A percentile compares a stretch with the other conserved stretches of the same genome.
Conservation (phyloP, 495 filamentous ascomycete genomes). For the Neurospora sp. region DNA sequence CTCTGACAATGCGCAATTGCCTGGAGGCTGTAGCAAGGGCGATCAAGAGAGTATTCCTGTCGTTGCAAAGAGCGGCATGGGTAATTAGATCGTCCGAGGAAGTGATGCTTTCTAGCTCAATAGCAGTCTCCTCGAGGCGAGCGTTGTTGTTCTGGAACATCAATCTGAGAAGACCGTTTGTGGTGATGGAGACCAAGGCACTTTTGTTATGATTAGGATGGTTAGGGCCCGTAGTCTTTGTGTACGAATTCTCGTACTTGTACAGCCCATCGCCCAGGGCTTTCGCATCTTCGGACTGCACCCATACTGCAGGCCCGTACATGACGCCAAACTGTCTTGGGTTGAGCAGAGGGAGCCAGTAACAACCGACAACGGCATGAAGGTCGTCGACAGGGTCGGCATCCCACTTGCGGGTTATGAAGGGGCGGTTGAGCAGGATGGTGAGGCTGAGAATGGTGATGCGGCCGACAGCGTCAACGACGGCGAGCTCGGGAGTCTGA, state of each 20-base stretch:
- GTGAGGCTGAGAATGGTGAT: constrained; percentile 55
- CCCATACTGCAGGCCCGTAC: constrained; percentile 37
- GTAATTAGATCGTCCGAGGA: constrained; percentile 63
- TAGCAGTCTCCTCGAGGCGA: constrained; percentile 54
- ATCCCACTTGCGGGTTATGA: constrained; percentile 40
- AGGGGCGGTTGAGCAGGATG: constrained; percentile 57
- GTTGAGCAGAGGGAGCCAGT: constrained; percentile 60
- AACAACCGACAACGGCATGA: constrained; percentile 67
- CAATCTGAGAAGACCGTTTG: constrained; percentile 56
- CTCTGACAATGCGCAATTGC: constrained; percentile 54
- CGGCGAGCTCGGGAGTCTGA: constrained; percentile 58
- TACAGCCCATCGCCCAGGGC: constrained; percentile 12
- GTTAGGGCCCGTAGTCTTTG: constrained; percentile 52
- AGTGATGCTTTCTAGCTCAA: constrained; percentile 59
- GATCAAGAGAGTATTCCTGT: constrained; percentile 57
- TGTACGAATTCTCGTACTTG: constrained; percentile 34
- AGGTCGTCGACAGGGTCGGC: constrained; percentile 59
- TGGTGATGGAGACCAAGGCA: constrained; percentile 60
- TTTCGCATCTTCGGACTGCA: constrained; percentile 14
- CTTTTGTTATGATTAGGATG: constrained; percentile 56
- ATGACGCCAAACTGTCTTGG: constrained; percentile 29
- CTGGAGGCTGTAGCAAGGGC: constrained; percentile 56
- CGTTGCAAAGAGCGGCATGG: constrained; percentile 68
- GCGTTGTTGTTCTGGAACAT: constrained; percentile 50
- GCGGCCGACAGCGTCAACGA: constrained; percentile 63